These are phyloP conservation scores for Epichloe elymi DNA, from an alignment of 2,329 filamentous ascomycete species.

Conservation along the genomic window DNA sequence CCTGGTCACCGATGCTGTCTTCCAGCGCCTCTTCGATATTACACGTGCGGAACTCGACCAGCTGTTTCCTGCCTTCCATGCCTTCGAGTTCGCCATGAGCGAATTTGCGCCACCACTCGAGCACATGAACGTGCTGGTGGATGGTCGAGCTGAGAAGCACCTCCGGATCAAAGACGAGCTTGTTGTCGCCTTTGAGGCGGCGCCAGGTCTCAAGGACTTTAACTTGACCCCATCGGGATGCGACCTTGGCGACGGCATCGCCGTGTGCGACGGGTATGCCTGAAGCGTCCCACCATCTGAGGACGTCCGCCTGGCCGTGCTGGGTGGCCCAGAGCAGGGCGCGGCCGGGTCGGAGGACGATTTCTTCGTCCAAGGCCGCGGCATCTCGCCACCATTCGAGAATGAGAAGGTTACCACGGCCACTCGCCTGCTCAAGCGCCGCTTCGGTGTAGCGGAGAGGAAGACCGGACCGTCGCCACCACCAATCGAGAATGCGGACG, in stretches of 20 bases:
- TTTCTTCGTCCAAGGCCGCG: slow-evolving; percentile 41
- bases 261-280: slow-evolving; percentile 68
- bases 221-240: slow-evolving; percentile 74
- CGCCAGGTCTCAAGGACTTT: slow-evolving; percentile 76
- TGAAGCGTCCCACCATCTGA: slow-evolving; percentile 80
- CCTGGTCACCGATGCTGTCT: slow-evolving; percentile 53
- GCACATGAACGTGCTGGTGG: slow-evolving; percentile 67
- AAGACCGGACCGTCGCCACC: slow-evolving; percentile 66
- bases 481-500: slow-evolving; percentile 79
- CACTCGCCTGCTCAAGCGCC: slow-evolving; percentile 77
- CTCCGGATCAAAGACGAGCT: slow-evolving; percentile 66
- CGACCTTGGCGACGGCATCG: slow-evolving; percentile 71
- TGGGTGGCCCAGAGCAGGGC: slow-evolving; percentile 75
- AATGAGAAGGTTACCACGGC: slow-evolving; percentile 71
- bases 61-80: slow-evolving; percentile 43
- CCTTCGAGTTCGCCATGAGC: slow-evolving; percentile 40
- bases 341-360: slow-evolving; percentile 66
- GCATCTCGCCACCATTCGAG: slow-evolving; percentile 88
- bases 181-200: slow-evolving; percentile 48
- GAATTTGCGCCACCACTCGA: slow-evolving; percentile 85
- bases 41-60: slow-evolving; percentile 86
- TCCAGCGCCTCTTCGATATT: slow-evolving; percentile 92
- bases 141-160: slow-evolving; percentile 79
- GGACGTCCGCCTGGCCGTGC: slow-evolving; percentile 61
- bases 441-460: slow-evolving; percentile 75